Evolutionary conservation across 768 basidiomycete species (phyloP), one percentile per base, ranked within the genome.

Genomic region (Tylopilus sp.): DNA sequence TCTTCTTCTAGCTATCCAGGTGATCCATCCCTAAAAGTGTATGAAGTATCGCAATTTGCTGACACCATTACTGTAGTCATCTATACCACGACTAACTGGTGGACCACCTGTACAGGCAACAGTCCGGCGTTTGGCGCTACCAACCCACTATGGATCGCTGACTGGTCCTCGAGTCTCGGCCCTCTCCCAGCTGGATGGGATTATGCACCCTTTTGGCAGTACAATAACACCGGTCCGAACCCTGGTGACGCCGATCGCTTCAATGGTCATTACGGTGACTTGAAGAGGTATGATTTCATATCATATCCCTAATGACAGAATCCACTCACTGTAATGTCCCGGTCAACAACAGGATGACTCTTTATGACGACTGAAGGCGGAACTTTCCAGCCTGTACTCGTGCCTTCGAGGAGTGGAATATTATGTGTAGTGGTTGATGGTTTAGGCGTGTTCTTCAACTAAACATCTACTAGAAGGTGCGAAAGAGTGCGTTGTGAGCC

Each of bases 31-130:
- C 13, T n/a, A 5, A n/a, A 10, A 13, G 31, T 21, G 42, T 38
- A 56, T 66, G 40, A 49, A 9, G 7, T 22, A 19, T 25, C 12
- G 10, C 4, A 21, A 6, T 16, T 33, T 43, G 22, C 29, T 59
- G 12, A 65, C 40, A 12, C 34, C 14, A 26, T 13, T 37, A 1
- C 17, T 45, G 6, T 49, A 79, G 81, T 81, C 36, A 83, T 85
- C 47, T 86, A 86, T 60, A 82, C 81, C 26, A 82, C 80, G 6
- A 84, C 81, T 8, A 71, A 78, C 62, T 87, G 85, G 86, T 87
- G 86, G 86, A 79, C 58, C 9, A 74, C 73, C 6, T 87, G 86
- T 66, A 86, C 86, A 1, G 83, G 80, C 0, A 80, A 83, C 64
- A 80, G 75, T 53, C 65, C 71, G 16, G 68, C 67, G 7, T 87